phyloP scores from a whole-genome alignment of 495 filamentous ascomycete genomes.

The Beverwykella pulmonaria region DNA sequence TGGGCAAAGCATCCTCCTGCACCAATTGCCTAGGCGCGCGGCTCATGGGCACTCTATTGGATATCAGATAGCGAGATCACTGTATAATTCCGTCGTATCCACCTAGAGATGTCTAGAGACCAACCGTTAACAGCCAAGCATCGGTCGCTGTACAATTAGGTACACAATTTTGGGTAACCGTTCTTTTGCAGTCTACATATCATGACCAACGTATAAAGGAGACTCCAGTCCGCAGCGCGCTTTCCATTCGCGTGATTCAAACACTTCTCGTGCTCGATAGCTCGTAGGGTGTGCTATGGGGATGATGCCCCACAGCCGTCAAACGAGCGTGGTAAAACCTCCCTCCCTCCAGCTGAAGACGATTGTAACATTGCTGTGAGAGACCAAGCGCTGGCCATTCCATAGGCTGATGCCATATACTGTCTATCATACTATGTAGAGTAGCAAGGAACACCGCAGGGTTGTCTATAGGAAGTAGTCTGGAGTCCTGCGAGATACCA shows the following conservation, averaged over 20 bases:
- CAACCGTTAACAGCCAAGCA: too few relatives aligned
- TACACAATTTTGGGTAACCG: neutral
- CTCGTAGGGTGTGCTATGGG: neutral
- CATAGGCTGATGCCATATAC: slow-evolving; percentile 25
- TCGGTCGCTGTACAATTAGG: neutral
- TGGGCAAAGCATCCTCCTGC: neutral
- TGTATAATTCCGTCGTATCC: too few relatives aligned
- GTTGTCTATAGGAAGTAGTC: slow-evolving; percentile 90
- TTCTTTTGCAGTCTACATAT: slow-evolving; percentile 3
- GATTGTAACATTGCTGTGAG: neutral
- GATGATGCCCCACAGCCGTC: neutral
- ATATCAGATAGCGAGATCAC: too few relatives aligned
- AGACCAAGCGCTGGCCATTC: neutral
- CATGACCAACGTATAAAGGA: neutral
- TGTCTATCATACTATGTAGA: slow-evolving; percentile 28
- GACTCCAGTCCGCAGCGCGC: neutral
- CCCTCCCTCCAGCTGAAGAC: neutral
- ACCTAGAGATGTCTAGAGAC: too few relatives aligned
- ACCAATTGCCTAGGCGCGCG: too few relatives aligned
- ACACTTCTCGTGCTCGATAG: neutral
- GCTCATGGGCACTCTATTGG: too few relatives aligned
- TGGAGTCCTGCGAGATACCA: slow-evolving; percentile 95
- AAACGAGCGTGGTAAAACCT: neutral
- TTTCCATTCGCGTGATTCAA: neutral
- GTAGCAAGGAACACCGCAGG: neutral